Conservation (phyloP, 495 filamentous ascomycete genomes). For the Aspergillus olivimuriae region DNA sequence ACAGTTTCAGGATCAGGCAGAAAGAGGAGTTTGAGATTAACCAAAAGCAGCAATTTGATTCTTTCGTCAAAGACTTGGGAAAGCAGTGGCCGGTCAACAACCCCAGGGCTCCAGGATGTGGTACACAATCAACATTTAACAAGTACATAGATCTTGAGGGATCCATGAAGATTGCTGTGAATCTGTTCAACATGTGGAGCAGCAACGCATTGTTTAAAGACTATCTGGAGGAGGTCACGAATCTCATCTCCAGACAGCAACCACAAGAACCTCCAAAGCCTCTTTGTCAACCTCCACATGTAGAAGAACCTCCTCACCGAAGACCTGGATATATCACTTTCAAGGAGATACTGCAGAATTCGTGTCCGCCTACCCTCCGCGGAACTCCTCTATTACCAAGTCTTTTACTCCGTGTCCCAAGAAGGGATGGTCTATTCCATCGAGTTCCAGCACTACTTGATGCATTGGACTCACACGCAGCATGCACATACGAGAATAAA, state of each 20-base stretch:
- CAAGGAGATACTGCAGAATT: constrained; percentile 2
- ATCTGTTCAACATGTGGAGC: no score
- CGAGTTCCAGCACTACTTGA: constrained; percentile 1
- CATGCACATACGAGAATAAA: constrained; percentile 14
- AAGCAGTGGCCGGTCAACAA: neutral
- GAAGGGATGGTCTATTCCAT: neutral
- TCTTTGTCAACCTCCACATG: no score
- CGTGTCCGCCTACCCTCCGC: no score
- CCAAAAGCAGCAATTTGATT: neutral
- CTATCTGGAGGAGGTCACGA: no score
- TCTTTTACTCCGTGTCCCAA: neutral
- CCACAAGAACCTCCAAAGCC: no score
- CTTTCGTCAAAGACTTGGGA: neutral
- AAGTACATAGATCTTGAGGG: no score
- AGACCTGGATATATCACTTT: constrained; percentile 4
- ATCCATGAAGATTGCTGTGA: no score
- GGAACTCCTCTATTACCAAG: neutral
- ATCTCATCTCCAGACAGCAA: no score
- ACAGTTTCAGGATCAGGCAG: neutral
- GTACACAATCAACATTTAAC: no score
- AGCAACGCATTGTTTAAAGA: no score
- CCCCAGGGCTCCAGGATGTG: neutral
- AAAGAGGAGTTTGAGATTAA: no score
- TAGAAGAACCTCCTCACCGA: no score
- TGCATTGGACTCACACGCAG: constrained; percentile 4